Evolutionary conservation across 768 basidiomycete genomes (phyloP), one percentile per base, ranked within the genome.

Genomic region (Psilocybe tampanensis): DNA sequence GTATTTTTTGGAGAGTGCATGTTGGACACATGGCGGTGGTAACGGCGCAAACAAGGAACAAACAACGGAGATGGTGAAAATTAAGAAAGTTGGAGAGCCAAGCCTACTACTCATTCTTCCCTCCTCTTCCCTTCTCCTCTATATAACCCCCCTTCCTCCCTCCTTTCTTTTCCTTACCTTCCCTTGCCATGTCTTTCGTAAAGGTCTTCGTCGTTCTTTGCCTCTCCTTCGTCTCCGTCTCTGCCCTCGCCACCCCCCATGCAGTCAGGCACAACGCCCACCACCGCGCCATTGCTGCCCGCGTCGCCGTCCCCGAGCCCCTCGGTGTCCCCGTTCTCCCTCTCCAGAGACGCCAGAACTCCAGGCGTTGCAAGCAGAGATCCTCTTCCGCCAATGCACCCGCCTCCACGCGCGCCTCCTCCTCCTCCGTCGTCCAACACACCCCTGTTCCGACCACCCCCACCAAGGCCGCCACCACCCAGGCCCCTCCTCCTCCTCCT

Each of bases 271-370:
- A 70, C 52, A 52, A 62, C 41, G 65, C 72, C 60, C 79, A 80
- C 66, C 80, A 75, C 59, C 74, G 71, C 52, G 75, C 72, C 44
- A 33, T 84, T 54, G 77, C 80, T 41, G 79, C 76, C 26, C 79
- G 79, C 55, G 72, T 75, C n/a, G 65, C 74, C 26, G 64, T 67
- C 13, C 71, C 76, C 18, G 69, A 60, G 9, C 68, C 71, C 21
- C 50, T 68, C 44, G 61, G 61, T 50, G 44, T 64, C 42, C 65
- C 66, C 13, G 47, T 52, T 19, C 32, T 53, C 43, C 61, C 66
- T 32, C 51, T 69, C 32, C 65, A 68, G 52, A 73, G 60, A 59
- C 72, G 76, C 49, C 63, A 70, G 33, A 66, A 71, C 56, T 54
- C 61, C 18, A 59, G 34, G 66, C 74, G 76, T 39, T 79, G 78